These are phyloP conservation scores for Magnolia changhungtana DNA, from an alignment of 164 flowering plant genomes.

Conservation along the genomic window DNA sequence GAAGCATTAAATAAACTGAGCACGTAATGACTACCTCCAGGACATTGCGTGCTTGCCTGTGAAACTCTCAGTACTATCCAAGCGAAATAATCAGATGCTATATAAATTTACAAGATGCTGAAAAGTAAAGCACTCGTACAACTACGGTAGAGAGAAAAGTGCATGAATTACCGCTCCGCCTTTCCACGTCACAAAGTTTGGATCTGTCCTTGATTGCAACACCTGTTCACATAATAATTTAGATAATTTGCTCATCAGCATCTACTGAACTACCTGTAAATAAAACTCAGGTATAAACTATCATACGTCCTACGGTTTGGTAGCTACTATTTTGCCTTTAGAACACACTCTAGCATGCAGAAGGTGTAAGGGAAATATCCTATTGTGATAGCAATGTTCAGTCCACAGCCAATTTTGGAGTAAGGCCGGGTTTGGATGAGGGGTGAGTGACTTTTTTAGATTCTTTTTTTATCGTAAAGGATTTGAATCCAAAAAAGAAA, in stretches of 20 bases:
- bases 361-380: not conserved
- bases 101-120: not conserved
- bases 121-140: not conserved
- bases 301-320: not conserved
- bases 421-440: too few relatives aligned
- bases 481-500: too few relatives aligned
- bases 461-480: too few relatives aligned
- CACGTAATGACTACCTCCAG: not conserved
- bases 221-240: conserved; percentile 40
- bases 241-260: not conserved
- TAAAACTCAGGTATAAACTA: not conserved
- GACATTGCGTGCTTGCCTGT: not conserved
- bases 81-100: not conserved
- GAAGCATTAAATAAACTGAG: not conserved
- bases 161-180: conserved; percentile 82
- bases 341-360: not conserved
- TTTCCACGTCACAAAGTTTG: conserved; percentile 77
- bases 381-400: too few relatives aligned
- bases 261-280: not conserved
- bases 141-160: not conserved
- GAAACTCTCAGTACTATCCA: not conserved
- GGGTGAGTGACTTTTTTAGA: too few relatives aligned
- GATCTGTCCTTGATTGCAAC: conserved; percentile 69
- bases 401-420: too few relatives aligned
- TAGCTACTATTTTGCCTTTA: not conserved